These are phyloP conservation scores for Aureobasidium vineae DNA, from an alignment of 2,329 filamentous ascomycete genomes.

Conservation along the genomic window DNA sequence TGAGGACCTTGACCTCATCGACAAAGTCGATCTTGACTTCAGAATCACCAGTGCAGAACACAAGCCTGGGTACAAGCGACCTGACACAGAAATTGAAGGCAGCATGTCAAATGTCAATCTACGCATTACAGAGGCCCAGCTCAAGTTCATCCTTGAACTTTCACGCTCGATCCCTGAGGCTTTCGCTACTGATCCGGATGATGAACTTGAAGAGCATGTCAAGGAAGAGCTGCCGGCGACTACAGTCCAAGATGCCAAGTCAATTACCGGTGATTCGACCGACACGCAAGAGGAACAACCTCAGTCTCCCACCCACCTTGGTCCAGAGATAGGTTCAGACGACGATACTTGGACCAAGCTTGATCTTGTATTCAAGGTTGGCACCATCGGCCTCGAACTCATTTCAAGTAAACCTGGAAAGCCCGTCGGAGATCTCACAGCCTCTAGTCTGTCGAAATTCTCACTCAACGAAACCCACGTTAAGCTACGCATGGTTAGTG, in stretches of 20 bases:
- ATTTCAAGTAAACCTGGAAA: constrained; percentile 71
- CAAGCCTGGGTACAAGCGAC: constrained; percentile 69
- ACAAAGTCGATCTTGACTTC: constrained; percentile 93
- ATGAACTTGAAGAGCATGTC: constrained; percentile 67
- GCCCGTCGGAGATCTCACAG: constrained; percentile 74
- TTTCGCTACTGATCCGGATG: constrained; percentile 71
- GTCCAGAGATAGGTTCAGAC: constrained; percentile 67
- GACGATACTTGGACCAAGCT: constrained; percentile 85
- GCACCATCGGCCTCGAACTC: constrained; percentile 83
- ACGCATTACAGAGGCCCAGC: constrained; percentile 81
- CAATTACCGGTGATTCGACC: constrained; percentile 46
- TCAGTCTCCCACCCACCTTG: constrained; percentile 37
- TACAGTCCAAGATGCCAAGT: constrained; percentile 51
- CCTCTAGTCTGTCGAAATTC: constrained; percentile 86
- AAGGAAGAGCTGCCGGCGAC: constrained; percentile 67
- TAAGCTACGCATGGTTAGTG: constrained; percentile 89
- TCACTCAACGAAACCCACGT: constrained; percentile 89
- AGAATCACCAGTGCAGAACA: constrained; percentile 91
- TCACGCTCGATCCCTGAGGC: constrained; percentile 84
- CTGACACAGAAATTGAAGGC: constrained; percentile 88
- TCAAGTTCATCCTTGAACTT: constrained; percentile 85
- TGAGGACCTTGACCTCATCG: constrained; percentile 93
- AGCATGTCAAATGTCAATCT: constrained; percentile 93
- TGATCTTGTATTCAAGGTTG: constrained; percentile 85
- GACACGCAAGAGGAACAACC: constrained; percentile 33